These are phyloP conservation scores for Pneumocystis murina DNA, from an alignment of 1,139 yeast species.

Conservation along the genomic window DNA sequence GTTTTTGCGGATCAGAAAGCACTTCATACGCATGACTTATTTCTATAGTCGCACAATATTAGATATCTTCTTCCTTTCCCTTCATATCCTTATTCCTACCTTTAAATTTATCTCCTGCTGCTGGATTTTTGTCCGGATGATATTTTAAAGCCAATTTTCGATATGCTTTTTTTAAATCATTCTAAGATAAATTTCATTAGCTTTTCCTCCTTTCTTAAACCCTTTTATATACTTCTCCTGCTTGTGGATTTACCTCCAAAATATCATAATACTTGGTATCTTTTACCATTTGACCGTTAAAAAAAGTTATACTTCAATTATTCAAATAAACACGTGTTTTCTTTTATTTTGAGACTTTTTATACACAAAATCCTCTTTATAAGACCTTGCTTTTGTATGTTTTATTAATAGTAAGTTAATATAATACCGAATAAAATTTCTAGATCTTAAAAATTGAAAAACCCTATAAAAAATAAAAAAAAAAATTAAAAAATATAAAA, in stretches of 20 bases:
- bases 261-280: slow-evolving; percentile 1
- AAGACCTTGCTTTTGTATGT: neutral
- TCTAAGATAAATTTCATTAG: slow-evolving; percentile 30
- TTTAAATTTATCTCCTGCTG: slow-evolving; percentile 90
- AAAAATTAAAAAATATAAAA: neutral
- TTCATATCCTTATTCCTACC: slow-evolving; percentile 5
- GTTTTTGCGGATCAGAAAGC: slow-evolving; percentile 71
- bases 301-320: neutral
- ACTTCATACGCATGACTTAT: slow-evolving; percentile 40
- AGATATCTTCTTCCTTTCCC: neutral
- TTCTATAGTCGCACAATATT: slow-evolving; percentile 7
- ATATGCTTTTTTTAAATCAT: slow-evolving; percentile 87
- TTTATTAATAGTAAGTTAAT: neutral
- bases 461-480: neutral
- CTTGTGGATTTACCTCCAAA: neutral
- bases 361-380: neutral
- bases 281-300: neutral
- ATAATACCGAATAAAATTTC: neutral
- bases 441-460: neutral
- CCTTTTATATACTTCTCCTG: neutral
- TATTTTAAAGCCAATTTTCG: slow-evolving; percentile 51
- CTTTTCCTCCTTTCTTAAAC: slow-evolving; percentile 18
- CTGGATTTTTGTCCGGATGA: slow-evolving; percentile 93
- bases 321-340: neutral
- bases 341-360: too few relatives aligned